Percentiles rank a stretch among this genome's conserved stretches.
Conservation (phyloP, 768 basidiomycete genomes). For the Leucocoprinus leucothites region DNA sequence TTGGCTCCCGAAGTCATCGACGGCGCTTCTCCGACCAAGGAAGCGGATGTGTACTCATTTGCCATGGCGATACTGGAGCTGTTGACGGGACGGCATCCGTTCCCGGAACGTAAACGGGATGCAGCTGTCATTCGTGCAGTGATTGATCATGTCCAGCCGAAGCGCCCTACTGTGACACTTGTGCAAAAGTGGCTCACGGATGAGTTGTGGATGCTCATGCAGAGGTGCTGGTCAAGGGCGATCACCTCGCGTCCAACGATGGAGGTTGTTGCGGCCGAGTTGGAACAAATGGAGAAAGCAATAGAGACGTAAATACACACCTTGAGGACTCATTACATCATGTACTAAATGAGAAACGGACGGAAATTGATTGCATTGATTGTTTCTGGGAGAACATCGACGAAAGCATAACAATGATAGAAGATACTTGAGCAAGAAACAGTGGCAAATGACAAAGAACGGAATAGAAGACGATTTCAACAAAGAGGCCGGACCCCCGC, state of each 20-base stretch:
- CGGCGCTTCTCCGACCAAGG: conserved; percentile 42
- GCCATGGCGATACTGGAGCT: conserved; percentile 20
- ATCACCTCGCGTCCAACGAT: conserved; percentile 37
- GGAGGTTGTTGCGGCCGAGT: conserved; percentile 27
- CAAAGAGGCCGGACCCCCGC: too few species aligned
- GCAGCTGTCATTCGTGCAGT: conserved; percentile 47
- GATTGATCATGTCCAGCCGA: conserved; percentile 34
- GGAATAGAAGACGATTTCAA: too few species aligned
- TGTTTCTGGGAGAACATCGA: background rate
- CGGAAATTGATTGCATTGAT: background rate
- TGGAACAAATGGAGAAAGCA: conserved; percentile 8
- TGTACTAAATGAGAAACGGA: too few species aligned
- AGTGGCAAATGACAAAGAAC: conserved; percentile 2
- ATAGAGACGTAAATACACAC: too few species aligned
- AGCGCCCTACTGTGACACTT: conserved; percentile 35
- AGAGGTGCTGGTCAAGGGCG: conserved; percentile 35
- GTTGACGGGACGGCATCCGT: conserved; percentile 51
- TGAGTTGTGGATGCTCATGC: conserved; percentile 44
- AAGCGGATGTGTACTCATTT: conserved; percentile 49
- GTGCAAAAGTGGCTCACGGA: conserved; percentile 40
- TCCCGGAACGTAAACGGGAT: conserved; percentile 46
- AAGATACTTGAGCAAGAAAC: background rate
- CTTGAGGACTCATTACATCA: background rate
- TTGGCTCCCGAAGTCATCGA: conserved; percentile 57
- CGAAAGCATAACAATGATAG: background rate